Percentiles rank a stretch among this genome's conserved stretches.
These are phyloP conservation scores for Phoenix roebelenii DNA, from an alignment of 176 grass and related monocot genomes.

Conservation along the genomic window DNA sequence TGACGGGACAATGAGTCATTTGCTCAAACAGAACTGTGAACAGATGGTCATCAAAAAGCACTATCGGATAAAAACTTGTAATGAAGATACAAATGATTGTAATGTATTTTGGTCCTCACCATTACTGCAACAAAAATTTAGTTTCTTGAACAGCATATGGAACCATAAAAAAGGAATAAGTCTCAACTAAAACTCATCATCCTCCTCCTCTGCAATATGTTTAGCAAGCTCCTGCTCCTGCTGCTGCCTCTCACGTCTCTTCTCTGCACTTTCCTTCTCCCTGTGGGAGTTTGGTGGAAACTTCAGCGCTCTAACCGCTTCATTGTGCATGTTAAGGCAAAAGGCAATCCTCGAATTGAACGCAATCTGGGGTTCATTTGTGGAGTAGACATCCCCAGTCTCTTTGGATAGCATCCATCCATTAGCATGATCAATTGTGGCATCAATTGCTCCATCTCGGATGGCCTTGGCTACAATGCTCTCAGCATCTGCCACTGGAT, in stretches of 20 bases:
- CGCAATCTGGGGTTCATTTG: constrained; percentile 72
- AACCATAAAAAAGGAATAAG: constrained; percentile 11
- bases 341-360: constrained; percentile 80
- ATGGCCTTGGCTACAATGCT: constrained; percentile 79
- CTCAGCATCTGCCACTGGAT: constrained; percentile 64
- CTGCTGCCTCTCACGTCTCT: constrained; percentile 71
- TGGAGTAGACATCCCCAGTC: constrained; percentile 69
- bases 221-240: constrained; percentile 87
- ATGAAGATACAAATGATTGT: too few relatives aligned
- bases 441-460: constrained; percentile 75
- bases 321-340: constrained; percentile 89
- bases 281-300: constrained; percentile 75
- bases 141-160: too few relatives aligned
- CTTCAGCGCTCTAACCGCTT: constrained; percentile 62
- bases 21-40: too few relatives aligned
- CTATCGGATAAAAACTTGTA: too few relatives aligned
- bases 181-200: constrained; percentile 57
- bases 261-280: constrained; percentile 80
- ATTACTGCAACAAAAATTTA: too few relatives aligned
- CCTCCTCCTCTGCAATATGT: constrained; percentile 79
- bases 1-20: too few relatives aligned
- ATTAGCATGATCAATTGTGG: constrained; percentile 68
- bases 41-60: too few relatives aligned
- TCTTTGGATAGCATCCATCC: constrained; percentile 79
- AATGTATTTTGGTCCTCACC: too few relatives aligned